Evolutionary conservation across 805 yeast species (phyloP), one percentile per base, ranked within the genome.

Genomic region (Yarrowia sp.): DNA sequence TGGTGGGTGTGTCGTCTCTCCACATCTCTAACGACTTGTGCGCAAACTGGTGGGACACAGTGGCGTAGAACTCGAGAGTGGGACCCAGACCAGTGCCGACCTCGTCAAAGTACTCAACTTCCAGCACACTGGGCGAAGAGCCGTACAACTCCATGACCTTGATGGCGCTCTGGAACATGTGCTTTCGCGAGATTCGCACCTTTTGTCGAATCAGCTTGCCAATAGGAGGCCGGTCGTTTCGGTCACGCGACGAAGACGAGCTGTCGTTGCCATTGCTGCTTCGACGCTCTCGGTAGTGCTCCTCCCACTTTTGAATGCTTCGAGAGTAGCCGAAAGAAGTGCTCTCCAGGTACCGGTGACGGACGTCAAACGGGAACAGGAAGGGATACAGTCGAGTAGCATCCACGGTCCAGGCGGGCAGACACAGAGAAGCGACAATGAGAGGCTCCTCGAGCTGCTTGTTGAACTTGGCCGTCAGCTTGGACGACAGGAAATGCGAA

Each of bases 31-130:
- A 73, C 25, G 78, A 78, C 56, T 78, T 80, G 66, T 76, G 79
- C 1, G 87, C 76, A 71, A 93, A 90, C 65, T 86, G 91, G 62
- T 78, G 83, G 0, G 97, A 90, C 1, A 89, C 90, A 14, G 80
- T 77, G 0, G 97, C 84, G 69, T 90, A 93, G 70, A 94, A 93
- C 73, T 93, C 99, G 65, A 92, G 77, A 0, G 99, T 93, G 3
- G 99, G 99, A 0, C 99, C 99, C 46, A 91, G 75, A 0, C 99
- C 99, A 0, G 97, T 86, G n/a, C 98, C 99, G 6, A 81, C 97
- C 71, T 93, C 99, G 66, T 87, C 91, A 65, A 80, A 84, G 68
- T 88, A 93, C 71, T 92, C 97, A 62, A 94, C 85, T 68, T 93
- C 98, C 21, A 93, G 74, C 4, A 88, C 77, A 27, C 90, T 87